Evolutionary conservation across 352 stramenopile genomes (phyloP).

Genomic region (Phytophthora citrophthora): DNA sequence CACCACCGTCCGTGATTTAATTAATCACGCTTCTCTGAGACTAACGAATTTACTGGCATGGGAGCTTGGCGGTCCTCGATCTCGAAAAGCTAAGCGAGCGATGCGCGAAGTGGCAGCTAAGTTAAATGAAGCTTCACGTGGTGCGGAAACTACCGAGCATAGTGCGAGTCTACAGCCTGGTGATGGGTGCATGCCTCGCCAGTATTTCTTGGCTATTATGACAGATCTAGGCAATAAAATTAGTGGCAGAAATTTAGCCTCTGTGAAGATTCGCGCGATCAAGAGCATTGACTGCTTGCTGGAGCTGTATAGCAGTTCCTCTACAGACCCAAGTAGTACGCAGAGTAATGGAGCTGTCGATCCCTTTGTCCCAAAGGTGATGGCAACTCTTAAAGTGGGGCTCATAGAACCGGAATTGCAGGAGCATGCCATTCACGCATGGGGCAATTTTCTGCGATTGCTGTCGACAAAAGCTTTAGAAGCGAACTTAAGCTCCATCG

Average conservation of each 20-base stretch:
- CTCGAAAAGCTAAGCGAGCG: conserved; percentile 56
- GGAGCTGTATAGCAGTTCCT: conserved; percentile 53
- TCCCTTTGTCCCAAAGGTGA: conserved; percentile 89
- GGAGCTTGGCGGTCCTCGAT: conserved; percentile 65
- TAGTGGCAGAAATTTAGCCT: conserved; percentile 41
- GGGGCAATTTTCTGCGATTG: conserved; percentile 82
- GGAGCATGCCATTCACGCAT: conserved; percentile 70
- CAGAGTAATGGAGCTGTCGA: conserved; percentile 64
- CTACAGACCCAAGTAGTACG: conserved; percentile 29
- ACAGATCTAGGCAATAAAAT: conserved; percentile 79
- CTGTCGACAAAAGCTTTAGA: conserved; percentile 82
- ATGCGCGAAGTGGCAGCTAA: conserved; percentile 64
- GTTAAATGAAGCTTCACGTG: conserved; percentile 39
- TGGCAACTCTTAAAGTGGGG: conserved; percentile 88
- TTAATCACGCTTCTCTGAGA: conserved; percentile 55
- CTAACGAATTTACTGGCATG: conserved; percentile 69
- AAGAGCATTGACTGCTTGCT: conserved; percentile 80
- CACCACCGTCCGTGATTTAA: conserved; percentile 61
- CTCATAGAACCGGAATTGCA: conserved; percentile 62
- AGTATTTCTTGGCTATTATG: conserved; percentile 88
- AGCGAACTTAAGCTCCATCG: conserved; percentile 85
- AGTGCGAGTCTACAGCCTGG: conserved; percentile 24
- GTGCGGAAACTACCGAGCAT: conserved; percentile 26
- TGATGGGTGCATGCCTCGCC: conserved; percentile 65
- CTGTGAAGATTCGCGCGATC: conserved; percentile 66